These are phyloP conservation scores for Zychaea mexicana DNA, from an alignment of 371 early-diverging fungal genomes.

Conservation along the genomic window DNA sequence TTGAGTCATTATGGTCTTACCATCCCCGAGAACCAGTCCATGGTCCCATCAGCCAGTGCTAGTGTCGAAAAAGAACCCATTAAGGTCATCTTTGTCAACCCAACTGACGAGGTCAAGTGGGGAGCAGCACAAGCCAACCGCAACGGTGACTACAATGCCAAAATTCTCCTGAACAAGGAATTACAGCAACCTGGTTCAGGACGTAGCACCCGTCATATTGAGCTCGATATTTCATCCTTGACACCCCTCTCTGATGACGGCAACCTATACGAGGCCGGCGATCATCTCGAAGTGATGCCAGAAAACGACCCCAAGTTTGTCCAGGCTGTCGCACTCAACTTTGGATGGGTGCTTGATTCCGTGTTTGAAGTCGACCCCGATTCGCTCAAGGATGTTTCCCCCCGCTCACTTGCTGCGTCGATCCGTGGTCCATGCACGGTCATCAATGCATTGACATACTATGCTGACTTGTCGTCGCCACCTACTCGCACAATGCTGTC, in stretches of 20 bases:
- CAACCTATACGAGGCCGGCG: slow-evolving; percentile 50
- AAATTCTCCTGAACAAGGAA: slow-evolving; percentile 30
- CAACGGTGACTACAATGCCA: slow-evolving; percentile 32
- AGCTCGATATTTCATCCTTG: slow-evolving; percentile 39
- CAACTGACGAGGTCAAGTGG: slow-evolving; percentile 31
- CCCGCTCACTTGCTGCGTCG: slow-evolving; percentile 51
- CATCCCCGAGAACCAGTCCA: slow-evolving; percentile 29
- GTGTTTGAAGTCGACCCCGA: slow-evolving; percentile 51
- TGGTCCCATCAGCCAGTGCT: slow-evolving; percentile 34
- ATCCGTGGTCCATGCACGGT: slow-evolving; percentile 53
- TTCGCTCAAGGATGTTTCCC: slow-evolving; percentile 32
- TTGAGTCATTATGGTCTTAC: slow-evolving; percentile 34
- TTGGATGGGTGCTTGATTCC: slow-evolving; percentile 55
- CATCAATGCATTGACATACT: slow-evolving; percentile 49
- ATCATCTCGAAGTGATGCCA: slow-evolving; percentile 60
- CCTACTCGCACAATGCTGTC: slow-evolving; percentile 48
- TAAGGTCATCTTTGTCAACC: slow-evolving; percentile 28
- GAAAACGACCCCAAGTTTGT: slow-evolving; percentile 41
- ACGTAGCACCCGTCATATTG: slow-evolving; percentile 52
- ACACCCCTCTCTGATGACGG: slow-evolving; percentile 24
- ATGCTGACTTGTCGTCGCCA: slow-evolving; percentile 51
- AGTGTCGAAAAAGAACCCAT: slow-evolving; percentile 17
- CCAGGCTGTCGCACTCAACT: slow-evolving; percentile 44
- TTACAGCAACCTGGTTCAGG: slow-evolving; percentile 37
- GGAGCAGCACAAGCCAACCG: slow-evolving; percentile 25